A percentile compares a stretch with the other conserved stretches of the same genome.
phyloP scores from a whole-genome alignment of 176 grass and related monocot genomes.

The Oryza coarctata region DNA sequence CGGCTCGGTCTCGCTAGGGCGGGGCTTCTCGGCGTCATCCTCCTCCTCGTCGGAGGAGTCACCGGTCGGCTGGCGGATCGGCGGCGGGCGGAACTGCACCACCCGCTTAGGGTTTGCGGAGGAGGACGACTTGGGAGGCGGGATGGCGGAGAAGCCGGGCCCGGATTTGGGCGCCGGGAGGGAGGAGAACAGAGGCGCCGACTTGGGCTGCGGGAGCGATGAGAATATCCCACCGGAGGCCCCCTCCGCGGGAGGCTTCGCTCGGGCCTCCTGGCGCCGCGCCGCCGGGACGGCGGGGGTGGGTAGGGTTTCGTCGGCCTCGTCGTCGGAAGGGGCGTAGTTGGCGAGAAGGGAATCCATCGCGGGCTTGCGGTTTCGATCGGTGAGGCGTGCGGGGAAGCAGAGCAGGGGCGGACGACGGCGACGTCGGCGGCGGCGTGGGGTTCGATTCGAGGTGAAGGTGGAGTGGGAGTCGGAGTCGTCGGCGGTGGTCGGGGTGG shows the following conservation, averaged over 20 bases:
- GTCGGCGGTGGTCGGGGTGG: not conserved
- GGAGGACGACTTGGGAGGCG: constrained; percentile 47
- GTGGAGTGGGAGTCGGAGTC: constrained; percentile 7
- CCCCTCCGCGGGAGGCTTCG: constrained; percentile 16
- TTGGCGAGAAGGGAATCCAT: constrained; percentile 95
- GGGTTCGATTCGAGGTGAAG: not conserved
- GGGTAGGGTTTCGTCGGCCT: constrained; percentile 39
- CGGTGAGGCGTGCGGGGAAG: not conserved
- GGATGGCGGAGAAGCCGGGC: constrained; percentile 53
- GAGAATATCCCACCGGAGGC: constrained; percentile 49
- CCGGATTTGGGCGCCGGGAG: constrained; percentile 40
- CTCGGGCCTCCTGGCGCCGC: constrained; percentile 2
- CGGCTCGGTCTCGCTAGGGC: constrained; percentile 29
- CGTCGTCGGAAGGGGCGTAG: constrained; percentile 85
- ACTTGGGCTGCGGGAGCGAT: constrained; percentile 48
- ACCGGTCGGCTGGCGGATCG: constrained; percentile 46
- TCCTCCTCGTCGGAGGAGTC: constrained; percentile 61
- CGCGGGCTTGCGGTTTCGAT: not conserved
- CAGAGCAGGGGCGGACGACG: not conserved
- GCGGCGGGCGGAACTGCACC: constrained; percentile 67
- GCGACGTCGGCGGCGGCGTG: not conserved
- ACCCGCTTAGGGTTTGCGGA: constrained; percentile 73
- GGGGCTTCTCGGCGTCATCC: constrained; percentile 45
- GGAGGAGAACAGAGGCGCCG: constrained; percentile 28
- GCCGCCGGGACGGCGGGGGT: not conserved